These are phyloP conservation scores for Wickerhamia fluorescens DNA, from an alignment of 805 yeast species.

Conservation along the genomic window DNA sequence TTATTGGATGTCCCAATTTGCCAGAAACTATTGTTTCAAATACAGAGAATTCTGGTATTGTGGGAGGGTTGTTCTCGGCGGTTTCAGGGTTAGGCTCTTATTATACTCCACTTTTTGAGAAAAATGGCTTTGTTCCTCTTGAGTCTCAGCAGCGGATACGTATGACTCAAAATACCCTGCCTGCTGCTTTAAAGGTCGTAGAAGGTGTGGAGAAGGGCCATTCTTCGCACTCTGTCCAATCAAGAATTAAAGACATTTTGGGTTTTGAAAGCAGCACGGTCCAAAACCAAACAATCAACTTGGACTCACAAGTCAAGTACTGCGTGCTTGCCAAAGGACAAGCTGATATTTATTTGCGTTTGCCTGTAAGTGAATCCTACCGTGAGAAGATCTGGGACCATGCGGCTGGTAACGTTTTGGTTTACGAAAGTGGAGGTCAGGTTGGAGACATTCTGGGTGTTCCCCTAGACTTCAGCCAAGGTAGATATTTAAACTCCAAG, in stretches of 20 bases:
- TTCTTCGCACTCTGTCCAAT: conserved; percentile 84
- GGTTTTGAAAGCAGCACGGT: conserved; percentile 44
- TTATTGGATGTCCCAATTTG: conserved; percentile 93
- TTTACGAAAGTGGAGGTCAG: conserved; percentile 84
- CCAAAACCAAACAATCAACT: conserved; percentile 55
- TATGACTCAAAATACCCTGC: conserved; percentile 44
- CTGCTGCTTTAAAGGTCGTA: conserved; percentile 56
- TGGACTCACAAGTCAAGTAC: conserved; percentile 96
- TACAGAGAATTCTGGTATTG: conserved; percentile 25
- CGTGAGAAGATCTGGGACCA: conserved; percentile 98
- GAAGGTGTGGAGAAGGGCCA: conserved; percentile 97
- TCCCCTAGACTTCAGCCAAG: conserved; percentile 73
- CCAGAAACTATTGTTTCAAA: conserved; percentile 42
- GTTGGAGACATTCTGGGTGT: conserved; percentile 82
- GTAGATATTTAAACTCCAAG: conserved; percentile 73
- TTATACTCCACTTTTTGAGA: conserved; percentile 36
- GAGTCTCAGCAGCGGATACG: conserved; percentile 31
- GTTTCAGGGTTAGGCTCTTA: conserved; percentile 62
- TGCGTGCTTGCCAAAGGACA: conserved; percentile 86
- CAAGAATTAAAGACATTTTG: conserved; percentile 57
- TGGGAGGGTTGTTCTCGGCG: conserved; percentile 75
- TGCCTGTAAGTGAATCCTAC: conserved; percentile 71
- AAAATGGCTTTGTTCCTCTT: conserved; percentile 27
- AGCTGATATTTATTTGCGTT: conserved; percentile 85
- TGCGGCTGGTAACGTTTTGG: conserved; percentile 87